These are phyloP conservation scores for Penicillium coprophilum DNA, from an alignment of 495 filamentous ascomycete genomes.

Conservation along the genomic window DNA sequence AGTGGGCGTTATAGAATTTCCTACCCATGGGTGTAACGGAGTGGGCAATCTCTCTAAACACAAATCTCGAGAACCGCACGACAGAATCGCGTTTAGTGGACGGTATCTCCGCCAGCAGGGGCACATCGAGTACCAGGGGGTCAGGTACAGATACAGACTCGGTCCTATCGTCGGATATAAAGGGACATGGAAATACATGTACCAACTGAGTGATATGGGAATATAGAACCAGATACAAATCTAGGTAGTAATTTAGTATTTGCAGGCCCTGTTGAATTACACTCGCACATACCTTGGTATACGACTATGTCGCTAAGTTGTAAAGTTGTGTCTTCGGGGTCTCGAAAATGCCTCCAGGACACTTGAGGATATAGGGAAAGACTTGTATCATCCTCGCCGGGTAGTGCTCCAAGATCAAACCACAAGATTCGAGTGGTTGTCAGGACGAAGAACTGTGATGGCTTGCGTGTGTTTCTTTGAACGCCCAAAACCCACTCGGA, in stretches of 20 bases:
- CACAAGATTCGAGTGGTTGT: constrained; percentile 51
- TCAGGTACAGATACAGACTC: constrained; percentile 33
- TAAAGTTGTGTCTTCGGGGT: constrained; percentile 47
- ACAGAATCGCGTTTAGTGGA: constrained; percentile 6
- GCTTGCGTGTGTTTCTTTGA: constrained; percentile 44
- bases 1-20: constrained; percentile 18
- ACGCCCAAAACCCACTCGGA: constrained; percentile 58
- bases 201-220: constrained; percentile 43
- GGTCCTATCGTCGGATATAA: constrained; percentile 16
- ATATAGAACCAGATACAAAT: constrained; percentile 41
- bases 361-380: constrained; percentile 28
- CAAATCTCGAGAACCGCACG: constrained; percentile 31
- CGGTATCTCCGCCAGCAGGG: constrained; percentile 9
- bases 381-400: constrained; percentile 12
- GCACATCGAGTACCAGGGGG: constrained; percentile 42
- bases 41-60: constrained; percentile 39
- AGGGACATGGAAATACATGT: constrained; percentile 38
- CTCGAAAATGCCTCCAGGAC: constrained; percentile 48
- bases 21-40: constrained; percentile 14
- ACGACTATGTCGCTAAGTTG: constrained; percentile 33
- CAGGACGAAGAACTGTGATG: constrained; percentile 54
- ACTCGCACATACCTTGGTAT: constrained; percentile 30
- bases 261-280: background rate
- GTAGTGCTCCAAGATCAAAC: constrained; percentile 31
- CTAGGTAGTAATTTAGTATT: constrained; percentile 18